Percentiles rank a stretch among this genome's conserved stretches.
These are phyloP conservation scores for Colletotrichum lindemuthianum DNA, from an alignment of 2,329 filamentous ascomycete species.

Conservation along the genomic window DNA sequence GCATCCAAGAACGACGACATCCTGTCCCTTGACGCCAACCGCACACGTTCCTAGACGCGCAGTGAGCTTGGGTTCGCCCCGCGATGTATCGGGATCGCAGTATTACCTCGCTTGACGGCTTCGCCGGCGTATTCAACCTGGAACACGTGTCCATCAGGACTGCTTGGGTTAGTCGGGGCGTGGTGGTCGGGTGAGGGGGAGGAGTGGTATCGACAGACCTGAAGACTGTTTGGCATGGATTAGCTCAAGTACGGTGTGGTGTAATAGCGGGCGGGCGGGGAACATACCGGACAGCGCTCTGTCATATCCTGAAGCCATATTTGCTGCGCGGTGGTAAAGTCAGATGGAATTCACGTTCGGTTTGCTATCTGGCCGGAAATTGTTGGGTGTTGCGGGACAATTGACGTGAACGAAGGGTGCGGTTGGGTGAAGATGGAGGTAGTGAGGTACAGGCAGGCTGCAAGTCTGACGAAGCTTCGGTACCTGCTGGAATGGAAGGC, in stretches of 20 bases:
- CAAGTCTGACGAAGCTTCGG: constrained; percentile 45
- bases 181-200: constrained; percentile 26
- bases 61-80: constrained; percentile 40
- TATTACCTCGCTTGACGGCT: constrained; percentile 93
- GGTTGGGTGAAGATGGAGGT: constrained; percentile 32
- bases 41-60: constrained; percentile 83
- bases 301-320: constrained; percentile 95
- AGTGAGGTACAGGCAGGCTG: constrained; percentile 39
- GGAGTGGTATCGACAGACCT: constrained; percentile 63
- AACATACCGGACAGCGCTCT: constrained; percentile 94
- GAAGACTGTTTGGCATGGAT: constrained; percentile 74
- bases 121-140: constrained; percentile 99
- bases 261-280: constrained; percentile 45
- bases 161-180: constrained; percentile 61
- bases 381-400: constrained; percentile 26
- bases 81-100: constrained; percentile 24
- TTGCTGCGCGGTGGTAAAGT: constrained; percentile 36
- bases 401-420: constrained; percentile 31
- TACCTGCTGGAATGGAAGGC: constrained; percentile 37
- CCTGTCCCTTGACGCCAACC: constrained; percentile 93
- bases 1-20: constrained; percentile 95
- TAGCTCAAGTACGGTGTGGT: constrained; percentile 46
- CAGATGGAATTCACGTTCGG: constrained; percentile 11
- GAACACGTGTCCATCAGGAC: constrained; percentile 99
- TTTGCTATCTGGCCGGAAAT: constrained; percentile 4